Evolutionary conservation across 805 yeast genomes (phyloP), one percentile per base, ranked within the genome.

Genomic region (Kazachstania psychrophila): DNA sequence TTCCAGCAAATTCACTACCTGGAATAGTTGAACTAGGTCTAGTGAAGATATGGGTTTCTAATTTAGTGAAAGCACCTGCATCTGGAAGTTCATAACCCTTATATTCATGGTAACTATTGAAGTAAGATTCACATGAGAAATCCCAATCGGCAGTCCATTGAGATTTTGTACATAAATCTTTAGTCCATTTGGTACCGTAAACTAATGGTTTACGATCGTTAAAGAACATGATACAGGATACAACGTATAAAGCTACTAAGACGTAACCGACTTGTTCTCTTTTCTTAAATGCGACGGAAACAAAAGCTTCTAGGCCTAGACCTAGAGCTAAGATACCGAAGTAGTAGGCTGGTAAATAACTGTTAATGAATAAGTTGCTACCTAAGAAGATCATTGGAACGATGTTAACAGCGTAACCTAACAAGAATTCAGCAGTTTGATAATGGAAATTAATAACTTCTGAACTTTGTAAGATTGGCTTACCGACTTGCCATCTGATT

Each of bases 311-410:
- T 33, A 77, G 61, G 39, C 69, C 63, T 45, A 80, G 87, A 17
- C 83, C 82, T 38, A 85, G 64, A 3, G 80, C 83, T 47, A 85
- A 66, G 37, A 83, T 68, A 34, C 85, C 92, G 61, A 94, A 92
- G 65, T 86, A 92, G 37, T 85, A 72, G 2, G 96, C 83, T 40
- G 96, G 96, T 48, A 92, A 64, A 59, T 89, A 89, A 60, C 88
- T 96, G 59, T 87, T 95, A 53, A 88, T 66, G 67, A 87, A 89
- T 60, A 87, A 62, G 62, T 88, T 96, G 63, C 96, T 77, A 18
- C 79, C 88, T 95, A 89, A 85, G 39, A 87, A 66, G 60, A 73
- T 76, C 37, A 82, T 81, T 47, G 94, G 94, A 41, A 69, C 54
- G 55, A 73, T 79, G 57, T 84, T 92, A 20, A 79, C 46, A n/a